Conservation (phyloP, 495 filamentous ascomycete genomes). For the Aspergillus sparsus region DNA sequence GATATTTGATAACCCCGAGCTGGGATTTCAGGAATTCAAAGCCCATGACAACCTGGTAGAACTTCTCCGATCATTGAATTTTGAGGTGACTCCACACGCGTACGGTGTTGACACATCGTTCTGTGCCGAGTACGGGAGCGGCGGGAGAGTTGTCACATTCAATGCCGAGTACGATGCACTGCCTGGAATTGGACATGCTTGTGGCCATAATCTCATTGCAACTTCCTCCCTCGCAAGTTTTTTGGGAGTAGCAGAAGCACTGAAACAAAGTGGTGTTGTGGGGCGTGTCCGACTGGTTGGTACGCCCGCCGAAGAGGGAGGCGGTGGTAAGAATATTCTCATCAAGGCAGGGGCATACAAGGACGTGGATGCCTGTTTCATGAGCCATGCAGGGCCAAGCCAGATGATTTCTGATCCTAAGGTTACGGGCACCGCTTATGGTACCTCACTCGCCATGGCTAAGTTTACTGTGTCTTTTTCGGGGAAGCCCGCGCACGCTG, state of each 20-base stretch:
- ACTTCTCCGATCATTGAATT: conserved; percentile 47
- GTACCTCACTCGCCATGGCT: not conserved
- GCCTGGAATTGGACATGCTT: conserved; percentile 59
- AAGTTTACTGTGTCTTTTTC: not conserved
- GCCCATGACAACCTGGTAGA: conserved; percentile 52
- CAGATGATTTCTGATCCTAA: not conserved
- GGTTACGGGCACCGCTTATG: not conserved
- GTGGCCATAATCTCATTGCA: conserved; percentile 65
- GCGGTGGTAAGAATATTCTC: conserved; percentile 66
- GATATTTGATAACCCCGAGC: conserved; percentile 48
- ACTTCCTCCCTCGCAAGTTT: conserved; percentile 54
- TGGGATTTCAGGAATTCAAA: conserved; percentile 51
- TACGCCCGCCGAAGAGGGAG: conserved; percentile 65
- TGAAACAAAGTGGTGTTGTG: conserved; percentile 32
- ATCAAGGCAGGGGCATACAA: conserved; percentile 57
- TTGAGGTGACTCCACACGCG: conserved; percentile 48
- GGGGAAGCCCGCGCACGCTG: conserved; percentile 7
- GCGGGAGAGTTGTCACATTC: conserved; percentile 31
- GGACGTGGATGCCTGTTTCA: conserved; percentile 57
- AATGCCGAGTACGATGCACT: conserved; percentile 48
- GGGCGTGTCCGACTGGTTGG: conserved; percentile 61
- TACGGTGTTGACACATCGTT: conserved; percentile 32
- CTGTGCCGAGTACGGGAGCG: conserved; percentile 22
- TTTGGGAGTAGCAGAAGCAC: conserved; percentile 41
- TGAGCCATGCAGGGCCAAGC: conserved; percentile 23